Evolutionary conservation across 768 basidiomycete species (phyloP), one percentile per base, ranked within the genome.

Genomic region (Kwoniella bestiolae): DNA sequence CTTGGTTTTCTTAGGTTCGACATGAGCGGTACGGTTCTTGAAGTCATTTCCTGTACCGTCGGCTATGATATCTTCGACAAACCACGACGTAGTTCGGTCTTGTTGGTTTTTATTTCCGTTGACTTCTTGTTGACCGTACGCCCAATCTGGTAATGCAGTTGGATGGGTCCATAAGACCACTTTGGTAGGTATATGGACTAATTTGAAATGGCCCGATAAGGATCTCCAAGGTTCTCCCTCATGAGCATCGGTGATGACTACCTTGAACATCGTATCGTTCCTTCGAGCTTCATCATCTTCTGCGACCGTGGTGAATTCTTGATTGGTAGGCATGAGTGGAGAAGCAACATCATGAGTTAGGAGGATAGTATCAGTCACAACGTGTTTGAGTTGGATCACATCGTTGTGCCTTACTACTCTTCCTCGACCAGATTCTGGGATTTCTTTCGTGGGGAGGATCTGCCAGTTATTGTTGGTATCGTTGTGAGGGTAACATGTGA

Each of bases 261-360:
- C 73, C 68, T 86, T 83, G 86, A 97, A 99, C 8, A 94, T 85
- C 0, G 95, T 97, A 65, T 99, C 94, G 67, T 92, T 91, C 78
- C 90, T 85, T 55, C 90, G 86, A 7, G 85, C 84, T 61, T 87
- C 83, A 69, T 95, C 91, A 66, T 91, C 89, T 75, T 87, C 89
- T 4, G 89, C 79, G 87, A 89, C 90, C 0, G 96, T 98, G 5
- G 96, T 99, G 81, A 98, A 94, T 80, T 99, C 96, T 78, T 97
- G 94, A 80, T 98, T 98, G 52, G 96, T 99, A 16, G 96, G 89
- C 90, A 92, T 94, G 53, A 94, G 86, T 4, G 96, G 91, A 0
- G 92, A 96, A 0, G 96, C 96, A 63, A 99, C 96, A 79, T 99
- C 96, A 74, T 99, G 96, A 2, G 94, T 96, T 47, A 99, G 83